Conservation (phyloP, 805 yeast genomes). For the Teunomyces atbi region DNA sequence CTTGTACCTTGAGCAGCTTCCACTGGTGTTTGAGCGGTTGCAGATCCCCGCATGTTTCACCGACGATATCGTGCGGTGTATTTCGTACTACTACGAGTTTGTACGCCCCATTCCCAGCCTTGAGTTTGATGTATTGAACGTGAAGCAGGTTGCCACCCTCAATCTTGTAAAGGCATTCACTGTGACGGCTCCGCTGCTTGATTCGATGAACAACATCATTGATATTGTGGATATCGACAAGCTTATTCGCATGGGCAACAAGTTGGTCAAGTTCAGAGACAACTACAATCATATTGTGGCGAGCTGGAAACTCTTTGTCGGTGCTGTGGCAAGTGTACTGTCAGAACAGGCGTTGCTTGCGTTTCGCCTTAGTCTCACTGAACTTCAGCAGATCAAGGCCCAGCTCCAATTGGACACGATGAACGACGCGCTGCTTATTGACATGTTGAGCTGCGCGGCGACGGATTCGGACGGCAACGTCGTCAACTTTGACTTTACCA, state of each 20-base stretch:
- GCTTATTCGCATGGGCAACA: conserved; percentile 24
- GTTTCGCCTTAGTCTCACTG: conserved; percentile 25
- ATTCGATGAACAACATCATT: conserved; percentile 21
- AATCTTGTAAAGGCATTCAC: conserved; percentile 30
- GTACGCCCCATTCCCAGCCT: conserved; percentile 11
- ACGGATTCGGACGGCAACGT: conserved; percentile 26
- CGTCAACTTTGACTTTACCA: conserved; percentile 28
- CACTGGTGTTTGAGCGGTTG: conserved; percentile 21
- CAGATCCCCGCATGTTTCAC: conserved; percentile 32
- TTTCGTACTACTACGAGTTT: conserved; percentile 34
- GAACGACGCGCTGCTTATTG: conserved; percentile 35
- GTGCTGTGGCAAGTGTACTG: conserved; percentile 11
- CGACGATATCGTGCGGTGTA: conserved; percentile 27
- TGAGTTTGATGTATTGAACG: conserved; percentile 12
- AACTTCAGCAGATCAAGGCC: conserved; percentile 28
- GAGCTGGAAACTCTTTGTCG: conserved; percentile 36
- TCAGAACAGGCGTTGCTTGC: conserved; percentile 4
- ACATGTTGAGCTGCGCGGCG: conserved; percentile 39
- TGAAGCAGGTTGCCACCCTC: conserved; percentile 24
- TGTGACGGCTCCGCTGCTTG: conserved; percentile 17
- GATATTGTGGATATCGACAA: conserved; percentile 44
- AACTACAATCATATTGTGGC: conserved; percentile 23
- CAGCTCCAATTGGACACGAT: conserved; percentile 30
- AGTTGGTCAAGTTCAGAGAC: conserved; percentile 34
- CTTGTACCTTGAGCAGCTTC: conserved; percentile 25